These are phyloP conservation scores for Saccharomycopsis fibuligera DNA, from an alignment of 805 yeast genomes.

Conservation along the genomic window DNA sequence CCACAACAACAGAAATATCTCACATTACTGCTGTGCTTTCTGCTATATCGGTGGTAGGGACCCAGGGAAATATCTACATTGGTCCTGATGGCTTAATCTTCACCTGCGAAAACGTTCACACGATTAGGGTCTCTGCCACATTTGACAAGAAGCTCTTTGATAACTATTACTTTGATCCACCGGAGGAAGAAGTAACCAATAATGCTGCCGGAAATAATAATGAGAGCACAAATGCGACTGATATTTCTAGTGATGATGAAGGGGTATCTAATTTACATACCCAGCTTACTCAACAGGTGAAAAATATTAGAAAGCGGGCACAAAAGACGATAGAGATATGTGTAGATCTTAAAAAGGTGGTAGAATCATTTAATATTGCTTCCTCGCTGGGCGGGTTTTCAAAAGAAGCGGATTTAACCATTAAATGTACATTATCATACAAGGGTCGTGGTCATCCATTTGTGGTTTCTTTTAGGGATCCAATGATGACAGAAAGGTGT, in stretches of 20 bases:
- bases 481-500: slow-evolving; percentile 47
- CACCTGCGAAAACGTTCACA: slow-evolving; percentile 41
- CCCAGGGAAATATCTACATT: slow-evolving; percentile 36
- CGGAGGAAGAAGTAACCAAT: slow-evolving; percentile 10
- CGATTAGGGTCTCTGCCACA: slow-evolving; percentile 31
- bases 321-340: slow-evolving; percentile 28
- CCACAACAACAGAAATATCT: slow-evolving; percentile 39
- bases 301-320: slow-evolving; percentile 14
- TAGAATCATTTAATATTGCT: slow-evolving; percentile 43
- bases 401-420: slow-evolving; percentile 28
- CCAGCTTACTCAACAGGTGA: slow-evolving; percentile 8
- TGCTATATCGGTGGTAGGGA: slow-evolving; percentile 36
- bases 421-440: slow-evolving; percentile 41
- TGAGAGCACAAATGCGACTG: slow-evolving; percentile 19
- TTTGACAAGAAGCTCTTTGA: slow-evolving; percentile 33
- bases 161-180: slow-evolving; percentile 26
- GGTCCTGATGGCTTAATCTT: slow-evolving; percentile 47
- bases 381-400: slow-evolving; percentile 18
- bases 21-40: slow-evolving; percentile 42
- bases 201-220: slow-evolving; percentile 7
- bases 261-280: not conserved
- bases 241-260: slow-evolving; percentile 17
- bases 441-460: slow-evolving; percentile 48
- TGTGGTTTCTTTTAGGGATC: slow-evolving; percentile 48
- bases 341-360: slow-evolving; percentile 39